Base-by-base conservation (phyloP, 1,284 basidiomycete genomes). In the Microbotryum violaceum region DNA sequence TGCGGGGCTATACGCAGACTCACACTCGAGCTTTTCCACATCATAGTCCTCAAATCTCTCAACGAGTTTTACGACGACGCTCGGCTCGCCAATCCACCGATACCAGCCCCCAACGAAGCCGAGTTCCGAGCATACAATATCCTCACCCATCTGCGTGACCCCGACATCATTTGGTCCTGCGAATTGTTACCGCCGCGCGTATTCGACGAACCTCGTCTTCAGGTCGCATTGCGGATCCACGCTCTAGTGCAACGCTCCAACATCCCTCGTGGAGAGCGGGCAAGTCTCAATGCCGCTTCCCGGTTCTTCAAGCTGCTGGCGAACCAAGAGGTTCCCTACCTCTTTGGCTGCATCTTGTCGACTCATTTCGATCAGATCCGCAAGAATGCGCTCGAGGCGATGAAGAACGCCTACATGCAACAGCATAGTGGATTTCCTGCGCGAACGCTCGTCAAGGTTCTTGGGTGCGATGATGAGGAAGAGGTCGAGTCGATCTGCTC, bases 91-190 rank as follows among this genome's bases (percentile, higher is more conserved):
- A 49, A 61, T 33, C 27, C 57, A 3, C 44, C 61, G 18, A n/a
- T 61, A 20, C 73, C 85, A 55, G 87, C 86, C 8, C 84, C 87
- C 0, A 87, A 88, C 59, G 92, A 97, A 73, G 83, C 96, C 53
- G 94, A 98, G 76, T 96, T 98, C 83, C 85, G 91, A 23, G 86
- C 96, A 0, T 97, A 97, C 77, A 89, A 94, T 73, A 84, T 93
- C 45, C 82, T 97, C 45, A 87, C 90, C 47, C 91, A 96, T 72
- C 86, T 96, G 48, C 85, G 90, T 46, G 88, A 93, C 83, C 77
- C 85, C 72, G 77, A 91, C 83, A 78, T 88, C 80, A 58, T 87
- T 78, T 76, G 91, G 54, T 66, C 67, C 5, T 56, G 52, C 46
- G 78, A 93, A 66, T 82, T 86, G 57, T 83, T 96, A n/a, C 89